phyloP scores from a whole-genome alignment of 768 basidiomycete species.

The Pleurotus platypus region DNA sequence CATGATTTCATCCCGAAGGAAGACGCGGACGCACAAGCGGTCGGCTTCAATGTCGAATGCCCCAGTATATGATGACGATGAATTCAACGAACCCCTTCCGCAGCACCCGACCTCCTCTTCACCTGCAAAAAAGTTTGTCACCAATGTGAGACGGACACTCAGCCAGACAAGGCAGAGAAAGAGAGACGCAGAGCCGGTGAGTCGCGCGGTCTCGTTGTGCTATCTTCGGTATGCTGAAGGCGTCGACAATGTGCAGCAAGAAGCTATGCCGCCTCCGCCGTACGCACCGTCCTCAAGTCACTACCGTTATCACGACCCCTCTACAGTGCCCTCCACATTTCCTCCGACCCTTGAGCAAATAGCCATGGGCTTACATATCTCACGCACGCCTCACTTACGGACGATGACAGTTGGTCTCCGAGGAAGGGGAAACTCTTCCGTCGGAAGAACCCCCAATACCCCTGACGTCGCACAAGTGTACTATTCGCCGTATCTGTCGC shows the following conservation, averaged over 20 bases:
- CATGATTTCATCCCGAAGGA: neutral
- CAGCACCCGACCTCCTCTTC: neutral
- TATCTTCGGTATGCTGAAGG: neutral
- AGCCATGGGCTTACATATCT: constrained; percentile 76
- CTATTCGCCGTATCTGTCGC: constrained; percentile 5
- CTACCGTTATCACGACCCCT: constrained; percentile 34
- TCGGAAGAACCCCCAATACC: neutral
- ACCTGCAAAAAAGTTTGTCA: constrained; percentile 1
- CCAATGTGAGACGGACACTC: neutral
- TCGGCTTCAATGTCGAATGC: neutral
- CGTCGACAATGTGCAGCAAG: neutral
- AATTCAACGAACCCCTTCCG: neutral
- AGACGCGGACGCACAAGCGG: neutral
- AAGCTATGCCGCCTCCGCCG: neutral
- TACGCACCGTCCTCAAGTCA: constrained; percentile 14
- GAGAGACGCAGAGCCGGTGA: neutral
- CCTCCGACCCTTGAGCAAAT: constrained; percentile 74
- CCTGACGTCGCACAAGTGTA: constrained; percentile 4
- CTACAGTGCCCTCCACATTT: constrained; percentile 32
- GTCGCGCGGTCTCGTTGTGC: neutral
- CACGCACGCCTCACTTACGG: constrained; percentile 70
- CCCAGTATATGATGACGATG: neutral
- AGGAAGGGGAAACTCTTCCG: neutral
- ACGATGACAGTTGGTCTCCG: constrained; percentile 3
- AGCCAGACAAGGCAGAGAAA: neutral